Evolutionary conservation across 805 yeast species (phyloP), one percentile per base, ranked within the genome.

Genomic region (Kuraishia molischiana): DNA sequence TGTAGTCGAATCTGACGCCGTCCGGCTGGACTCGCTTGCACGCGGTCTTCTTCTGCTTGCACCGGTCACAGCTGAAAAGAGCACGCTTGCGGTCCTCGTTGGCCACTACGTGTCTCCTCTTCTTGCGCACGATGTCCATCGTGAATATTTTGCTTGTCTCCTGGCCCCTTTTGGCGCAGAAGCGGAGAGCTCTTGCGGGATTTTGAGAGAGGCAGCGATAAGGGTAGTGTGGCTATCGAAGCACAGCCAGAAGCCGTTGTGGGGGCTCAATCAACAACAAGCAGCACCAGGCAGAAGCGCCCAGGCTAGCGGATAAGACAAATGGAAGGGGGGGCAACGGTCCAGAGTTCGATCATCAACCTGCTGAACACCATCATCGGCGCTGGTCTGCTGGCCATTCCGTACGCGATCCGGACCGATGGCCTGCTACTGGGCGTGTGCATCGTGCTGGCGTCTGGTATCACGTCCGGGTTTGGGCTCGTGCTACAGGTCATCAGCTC

Each of bases 311-410:
- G n/a, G n/a, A n/a, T n/a, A n/a, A n/a, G n/a, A n/a, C n/a, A n/a
- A n/a, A n/a, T n/a, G n/a, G n/a, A n/a, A n/a, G n/a, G n/a, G n/a
- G n/a, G n/a, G n/a, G 83, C 85, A 3, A 65, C 80, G 10, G 59
- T 68, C 19, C 42, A 51, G 2, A 79, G 89, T 1, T 80, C 90
- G 2, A 61, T 74, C 14, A 64, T 82, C 38, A 81, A 79, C 56
- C 63, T 85, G 29, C 69, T 79, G 38, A 84, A 84, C 59, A 83
- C 92, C 19, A 80, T 84, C 39, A 69, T 84, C 10, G 94, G 94
- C 5, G 86, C 92, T 0, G 94, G 94, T 1, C 63, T 82, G 31
- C 65, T 83, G 19, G 85, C 89, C 11, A 73, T 83, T 61, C 89
- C 92, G 0, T 77, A 66, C 43, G 84, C 86, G 1, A 77, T 80